Evolutionary conservation across 352 stramenopile genomes (phyloP).

Genomic region (Lagenidium giganteum): DNA sequence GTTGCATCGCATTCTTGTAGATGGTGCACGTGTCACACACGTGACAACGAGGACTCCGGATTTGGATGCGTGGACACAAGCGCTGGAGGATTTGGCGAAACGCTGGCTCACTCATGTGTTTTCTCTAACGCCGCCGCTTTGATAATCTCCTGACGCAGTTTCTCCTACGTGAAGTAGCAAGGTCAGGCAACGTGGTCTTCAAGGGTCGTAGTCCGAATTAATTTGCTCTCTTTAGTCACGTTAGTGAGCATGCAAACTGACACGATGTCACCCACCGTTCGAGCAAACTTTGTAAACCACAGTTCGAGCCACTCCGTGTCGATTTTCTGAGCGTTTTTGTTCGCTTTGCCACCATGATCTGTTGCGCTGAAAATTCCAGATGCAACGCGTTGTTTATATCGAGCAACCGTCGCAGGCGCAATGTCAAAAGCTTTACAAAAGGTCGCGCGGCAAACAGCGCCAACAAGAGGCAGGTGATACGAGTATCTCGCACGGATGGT

Average conservation of each 20-base stretch:
- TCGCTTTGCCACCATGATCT: too few species aligned
- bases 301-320: too few species aligned
- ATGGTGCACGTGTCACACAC: background rate
- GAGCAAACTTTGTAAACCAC: background rate
- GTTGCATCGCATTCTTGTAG: background rate
- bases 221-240: background rate
- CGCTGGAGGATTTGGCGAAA: background rate
- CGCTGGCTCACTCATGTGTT: background rate
- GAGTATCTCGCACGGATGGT: too few species aligned
- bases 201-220: too few species aligned
- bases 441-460: too few species aligned
- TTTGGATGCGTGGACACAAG: background rate
- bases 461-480: too few species aligned
- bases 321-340: too few species aligned
- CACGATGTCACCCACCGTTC: background rate
- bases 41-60: background rate
- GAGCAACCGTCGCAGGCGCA: too few species aligned
- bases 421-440: too few species aligned
- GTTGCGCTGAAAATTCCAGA: too few species aligned
- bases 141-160: background rate
- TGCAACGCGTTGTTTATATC: too few species aligned
- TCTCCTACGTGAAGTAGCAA: background rate
- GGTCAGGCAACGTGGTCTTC: background rate
- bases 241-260: background rate
- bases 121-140: background rate